These are phyloP conservation scores for Trichoderma endophyticum DNA, from an alignment of 2,329 filamentous ascomycete genomes.

Conservation along the genomic window DNA sequence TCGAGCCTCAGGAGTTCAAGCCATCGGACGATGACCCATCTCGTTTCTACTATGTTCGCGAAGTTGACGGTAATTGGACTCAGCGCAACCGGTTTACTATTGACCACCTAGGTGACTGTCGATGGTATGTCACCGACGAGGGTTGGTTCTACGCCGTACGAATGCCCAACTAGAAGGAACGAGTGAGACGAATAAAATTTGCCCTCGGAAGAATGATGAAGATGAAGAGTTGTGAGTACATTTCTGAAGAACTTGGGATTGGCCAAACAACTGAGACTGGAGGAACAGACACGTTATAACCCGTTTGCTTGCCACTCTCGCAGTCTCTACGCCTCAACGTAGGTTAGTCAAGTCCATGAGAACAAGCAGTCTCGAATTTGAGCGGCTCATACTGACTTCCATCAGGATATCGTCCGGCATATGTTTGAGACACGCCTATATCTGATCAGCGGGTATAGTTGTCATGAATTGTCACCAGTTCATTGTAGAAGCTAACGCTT, in stretches of 20 bases:
- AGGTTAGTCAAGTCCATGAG: not conserved
- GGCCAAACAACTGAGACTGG: not conserved
- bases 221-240: not conserved
- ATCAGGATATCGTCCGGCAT: not conserved
- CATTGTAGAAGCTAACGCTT: not conserved
- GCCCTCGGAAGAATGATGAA: not conserved
- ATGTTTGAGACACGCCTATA: not conserved
- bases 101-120: constrained; percentile 53
- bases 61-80: constrained; percentile 59
- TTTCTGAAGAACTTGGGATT: not conserved
- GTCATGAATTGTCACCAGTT: not conserved
- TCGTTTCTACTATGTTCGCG: constrained; percentile 60
- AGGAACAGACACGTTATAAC: not conserved
- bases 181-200: not conserved
- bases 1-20: constrained; percentile 61
- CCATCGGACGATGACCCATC: constrained; percentile 58
- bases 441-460: not conserved
- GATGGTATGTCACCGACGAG: constrained; percentile 57
- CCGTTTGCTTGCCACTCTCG: not conserved
- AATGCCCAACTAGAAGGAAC: constrained; percentile 37
- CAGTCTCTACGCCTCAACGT: not conserved
- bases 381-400: not conserved
- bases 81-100: constrained; percentile 59
- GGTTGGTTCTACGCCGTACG: constrained; percentile 62
- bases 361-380: not conserved